Base-by-base conservation (phyloP, 495 filamentous ascomycete genomes). In the Annulohypoxylon nitens region DNA sequence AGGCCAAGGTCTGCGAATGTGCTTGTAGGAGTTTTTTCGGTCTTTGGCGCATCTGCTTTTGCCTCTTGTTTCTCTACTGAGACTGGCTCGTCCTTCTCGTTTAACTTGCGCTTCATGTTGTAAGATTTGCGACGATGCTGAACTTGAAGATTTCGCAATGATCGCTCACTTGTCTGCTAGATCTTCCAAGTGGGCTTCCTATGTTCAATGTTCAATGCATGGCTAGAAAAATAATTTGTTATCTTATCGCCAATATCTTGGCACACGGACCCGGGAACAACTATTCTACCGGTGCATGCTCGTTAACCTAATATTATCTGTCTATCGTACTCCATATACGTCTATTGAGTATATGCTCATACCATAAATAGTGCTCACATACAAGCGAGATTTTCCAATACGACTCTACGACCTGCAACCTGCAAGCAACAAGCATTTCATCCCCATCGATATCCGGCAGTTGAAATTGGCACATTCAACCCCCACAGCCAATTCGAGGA, bases 1-100 rank as follows among this genome's bases (percentile, higher is more conserved):
- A 99, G 88, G 58, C 88, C 89, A 64, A 97, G 84, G 53, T 83
- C 78, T 16, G 81, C 78, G 71, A 93, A 92, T 6, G 84, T 68
- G 54, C 39, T 43, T 43, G 64, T 30, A 79, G 10, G 64, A 64
- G 2, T 81, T 74, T 16, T 36, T 53, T 16, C 61, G 34, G 60
- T 51, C 50, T 36, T 67, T 33, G 55, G 26, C 8, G 59, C 48
- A 61, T 62, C 65, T 64, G 61, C 54, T 30, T 30, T 6, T 11
- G 59, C 48, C 64, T 62, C 65, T 69, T 54, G 43, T 14, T 61
- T 70, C 61, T 58, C 54, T 45, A 51, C 67, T 50, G 78, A 76
- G 3, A 75, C 71, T 8, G 86, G 84, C 70, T 83, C 82, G 75
- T 85, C 80, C 67, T 84, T 86, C 61, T 84, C 78, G 65, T 87